Evolutionary conservation across 371 early-diverging fungal species (phyloP).

Genomic region (Amoeboaphelidium protococcarum): DNA sequence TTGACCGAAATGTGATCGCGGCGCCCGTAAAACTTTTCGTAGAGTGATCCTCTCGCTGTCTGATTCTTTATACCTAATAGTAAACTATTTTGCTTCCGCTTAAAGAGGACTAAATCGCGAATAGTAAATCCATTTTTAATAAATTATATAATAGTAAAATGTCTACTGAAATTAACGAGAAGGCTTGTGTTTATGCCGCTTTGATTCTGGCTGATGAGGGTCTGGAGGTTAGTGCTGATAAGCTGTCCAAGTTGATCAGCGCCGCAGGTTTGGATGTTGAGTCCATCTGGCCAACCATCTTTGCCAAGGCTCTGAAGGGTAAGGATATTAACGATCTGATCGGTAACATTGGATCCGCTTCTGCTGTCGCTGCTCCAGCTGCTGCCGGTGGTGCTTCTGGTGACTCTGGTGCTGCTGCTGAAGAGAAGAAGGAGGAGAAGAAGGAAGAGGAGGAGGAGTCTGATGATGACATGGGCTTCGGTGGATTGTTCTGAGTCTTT

Average conservation of each 20-base stretch:
- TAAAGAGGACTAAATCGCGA: no score
- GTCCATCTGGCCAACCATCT: slow-evolving; percentile 79
- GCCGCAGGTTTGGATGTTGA: slow-evolving; percentile 82
- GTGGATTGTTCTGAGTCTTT: no score
- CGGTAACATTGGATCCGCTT: slow-evolving; percentile 52
- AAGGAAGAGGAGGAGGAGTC: neutral
- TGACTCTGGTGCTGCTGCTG: neutral
- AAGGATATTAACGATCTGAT: slow-evolving; percentile 70
- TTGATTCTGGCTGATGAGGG: slow-evolving; percentile 91
- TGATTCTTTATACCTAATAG: no score
- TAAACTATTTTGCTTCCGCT: no score
- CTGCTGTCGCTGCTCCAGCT: slow-evolving; percentile 3
- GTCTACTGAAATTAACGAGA: no score
- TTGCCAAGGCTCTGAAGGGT: slow-evolving; percentile 91
- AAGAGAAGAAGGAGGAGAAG: neutral
- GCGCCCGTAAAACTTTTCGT: no score
- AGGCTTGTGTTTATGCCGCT: slow-evolving; percentile 87
- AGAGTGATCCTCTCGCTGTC: no score
- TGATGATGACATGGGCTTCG: slow-evolving; percentile 1
- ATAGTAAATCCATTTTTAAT: no score
- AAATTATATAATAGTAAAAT: no score
- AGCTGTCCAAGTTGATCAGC: slow-evolving; percentile 62
- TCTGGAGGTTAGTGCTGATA: slow-evolving; percentile 32
- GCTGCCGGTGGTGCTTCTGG: slow-evolving; percentile 7
- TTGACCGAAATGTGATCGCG: no score